These are phyloP conservation scores for Microdochium nivale DNA, from an alignment of 2,329 filamentous ascomycete genomes.

Conservation along the genomic window DNA sequence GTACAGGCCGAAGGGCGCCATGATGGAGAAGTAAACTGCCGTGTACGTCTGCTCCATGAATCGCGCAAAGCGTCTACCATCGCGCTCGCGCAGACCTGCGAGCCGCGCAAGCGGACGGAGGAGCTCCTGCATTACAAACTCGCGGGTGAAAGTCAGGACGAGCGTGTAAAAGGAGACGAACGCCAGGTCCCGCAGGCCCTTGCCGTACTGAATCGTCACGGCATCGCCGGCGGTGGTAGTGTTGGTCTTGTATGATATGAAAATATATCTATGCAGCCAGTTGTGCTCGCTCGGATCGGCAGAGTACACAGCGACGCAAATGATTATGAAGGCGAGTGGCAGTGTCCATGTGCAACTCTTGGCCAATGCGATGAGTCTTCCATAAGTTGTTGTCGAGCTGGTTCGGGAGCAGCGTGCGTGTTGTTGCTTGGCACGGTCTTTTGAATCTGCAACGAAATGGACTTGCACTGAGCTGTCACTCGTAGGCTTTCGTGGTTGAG, in stretches of 20 bases:
- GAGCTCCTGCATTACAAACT: constrained; percentile 66
- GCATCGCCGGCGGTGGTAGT: constrained; percentile 24
- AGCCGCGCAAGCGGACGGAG: constrained; percentile 53
- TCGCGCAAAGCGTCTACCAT: constrained; percentile 47
- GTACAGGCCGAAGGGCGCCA: constrained; percentile 60
- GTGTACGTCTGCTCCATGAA: constrained; percentile 76
- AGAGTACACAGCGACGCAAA: constrained; percentile 48
- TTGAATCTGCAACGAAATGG: too few relatives aligned
- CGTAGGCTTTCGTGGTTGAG: too few relatives aligned
- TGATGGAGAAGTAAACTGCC: constrained; percentile 59
- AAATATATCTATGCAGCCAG: constrained; percentile 54
- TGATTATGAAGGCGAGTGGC: constrained; percentile 48
- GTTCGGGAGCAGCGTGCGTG: too few relatives aligned
- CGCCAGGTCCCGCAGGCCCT: constrained; percentile 58
- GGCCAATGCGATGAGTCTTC: constrained; percentile 1
- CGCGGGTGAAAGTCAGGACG: constrained; percentile 63
- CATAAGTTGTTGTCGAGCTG: too few relatives aligned
- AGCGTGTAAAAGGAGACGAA: constrained; percentile 67
- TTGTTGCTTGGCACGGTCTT: too few relatives aligned
- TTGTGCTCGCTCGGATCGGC: constrained; percentile 57
- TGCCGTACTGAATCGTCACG: constrained; percentile 54
- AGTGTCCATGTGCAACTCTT: constrained; percentile 24
- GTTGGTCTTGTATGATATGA: constrained; percentile 57
- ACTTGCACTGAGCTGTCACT: too few relatives aligned
- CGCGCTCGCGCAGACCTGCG: constrained; percentile 49